phyloP scores from a whole-genome alignment of 768 basidiomycete genomes.

The Lentinus tigrinus region DNA sequence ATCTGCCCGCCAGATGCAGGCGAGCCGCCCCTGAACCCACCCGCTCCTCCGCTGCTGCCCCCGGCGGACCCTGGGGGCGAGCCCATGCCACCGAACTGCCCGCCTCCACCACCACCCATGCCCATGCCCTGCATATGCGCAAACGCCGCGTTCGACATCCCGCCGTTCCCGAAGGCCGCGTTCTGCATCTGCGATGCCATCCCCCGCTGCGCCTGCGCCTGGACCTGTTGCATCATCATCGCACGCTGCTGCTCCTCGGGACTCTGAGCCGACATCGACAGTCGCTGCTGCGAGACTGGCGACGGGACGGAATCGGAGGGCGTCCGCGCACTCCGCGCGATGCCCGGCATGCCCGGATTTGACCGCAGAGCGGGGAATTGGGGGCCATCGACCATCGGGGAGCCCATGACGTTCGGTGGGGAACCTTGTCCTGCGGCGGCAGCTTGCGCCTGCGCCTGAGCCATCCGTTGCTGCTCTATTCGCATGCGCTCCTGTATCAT shows the following conservation, averaged over 20 bases:
- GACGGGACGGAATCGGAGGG: constrained; percentile 63
- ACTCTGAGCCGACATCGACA: constrained; percentile 47
- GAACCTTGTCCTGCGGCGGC: neutral
- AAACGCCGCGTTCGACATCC: constrained; percentile 2
- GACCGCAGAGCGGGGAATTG: constrained; percentile 53
- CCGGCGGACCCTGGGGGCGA: constrained; percentile 16
- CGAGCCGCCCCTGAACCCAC: constrained; percentile 8
- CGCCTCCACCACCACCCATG: constrained; percentile 1
- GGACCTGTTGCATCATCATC: constrained; percentile 34
- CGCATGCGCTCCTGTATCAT: constrained; percentile 30
- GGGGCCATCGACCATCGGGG: constrained; percentile 36
- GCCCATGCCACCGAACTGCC: constrained; percentile 9
- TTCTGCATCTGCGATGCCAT: constrained; percentile 39
- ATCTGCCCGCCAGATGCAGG: constrained; percentile 14
- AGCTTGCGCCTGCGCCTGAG: constrained; percentile 9
- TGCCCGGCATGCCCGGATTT: constrained; percentile 65
- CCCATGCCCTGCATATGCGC: neutral
- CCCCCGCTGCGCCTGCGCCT: constrained; percentile 26
- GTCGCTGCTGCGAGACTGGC: constrained; percentile 39
- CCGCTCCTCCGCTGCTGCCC: neutral
- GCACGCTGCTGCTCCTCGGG: constrained; percentile 37
- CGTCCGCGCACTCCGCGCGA: constrained; percentile 71
- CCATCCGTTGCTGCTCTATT: constrained; percentile 35
- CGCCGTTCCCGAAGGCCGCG: constrained; percentile 4
- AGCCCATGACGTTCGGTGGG: constrained; percentile 12